Percentiles rank a stretch among this genome's conserved stretches.
phyloP scores from a whole-genome alignment of 495 filamentous ascomycete genomes.

The Hyaloscypha finlandica region DNA sequence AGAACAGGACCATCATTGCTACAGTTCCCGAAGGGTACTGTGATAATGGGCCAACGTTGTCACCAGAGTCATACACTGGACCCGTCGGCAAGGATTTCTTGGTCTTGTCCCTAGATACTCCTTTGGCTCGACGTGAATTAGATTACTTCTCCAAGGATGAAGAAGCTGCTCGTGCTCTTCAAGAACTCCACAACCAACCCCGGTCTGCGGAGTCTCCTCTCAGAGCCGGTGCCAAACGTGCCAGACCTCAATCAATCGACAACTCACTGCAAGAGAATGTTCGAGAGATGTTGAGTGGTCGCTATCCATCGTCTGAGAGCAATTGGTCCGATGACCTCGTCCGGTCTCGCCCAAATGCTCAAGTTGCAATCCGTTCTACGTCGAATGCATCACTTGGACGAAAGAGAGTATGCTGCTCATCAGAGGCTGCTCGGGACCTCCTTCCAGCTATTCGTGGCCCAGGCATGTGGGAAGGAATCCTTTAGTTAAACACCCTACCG shows the following conservation, averaged over 20 bases:
- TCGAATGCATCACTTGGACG: slow-evolving; percentile 41
- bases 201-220: slow-evolving; percentile 33
- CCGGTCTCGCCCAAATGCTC: slow-evolving; percentile 27
- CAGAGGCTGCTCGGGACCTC: slow-evolving; percentile 38
- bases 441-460: slow-evolving; percentile 44
- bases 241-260: slow-evolving; percentile 69
- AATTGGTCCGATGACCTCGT: slow-evolving; percentile 43
- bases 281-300: slow-evolving; percentile 55
- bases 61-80: slow-evolving; percentile 62
- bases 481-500: slow-evolving; percentile 27
- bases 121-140: slow-evolving; percentile 43
- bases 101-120: slow-evolving; percentile 52
- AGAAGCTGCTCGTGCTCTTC: slow-evolving; percentile 67
- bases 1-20: slow-evolving; percentile 47
- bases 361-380: slow-evolving; percentile 40
- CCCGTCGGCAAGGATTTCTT: slow-evolving; percentile 55
- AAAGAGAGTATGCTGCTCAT: slow-evolving; percentile 64
- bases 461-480: slow-evolving; percentile 56
- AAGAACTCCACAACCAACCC: slow-evolving; percentile 56
- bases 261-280: slow-evolving; percentile 71
- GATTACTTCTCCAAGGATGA: slow-evolving; percentile 45
- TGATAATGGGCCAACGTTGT: slow-evolving; percentile 57
- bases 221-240: slow-evolving; percentile 60
- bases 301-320: slow-evolving; percentile 32
- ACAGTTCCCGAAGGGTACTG: slow-evolving; percentile 55